Conservation (phyloP, 2,329 filamentous ascomycete species). For the Rugonectria rugulosa region DNA sequence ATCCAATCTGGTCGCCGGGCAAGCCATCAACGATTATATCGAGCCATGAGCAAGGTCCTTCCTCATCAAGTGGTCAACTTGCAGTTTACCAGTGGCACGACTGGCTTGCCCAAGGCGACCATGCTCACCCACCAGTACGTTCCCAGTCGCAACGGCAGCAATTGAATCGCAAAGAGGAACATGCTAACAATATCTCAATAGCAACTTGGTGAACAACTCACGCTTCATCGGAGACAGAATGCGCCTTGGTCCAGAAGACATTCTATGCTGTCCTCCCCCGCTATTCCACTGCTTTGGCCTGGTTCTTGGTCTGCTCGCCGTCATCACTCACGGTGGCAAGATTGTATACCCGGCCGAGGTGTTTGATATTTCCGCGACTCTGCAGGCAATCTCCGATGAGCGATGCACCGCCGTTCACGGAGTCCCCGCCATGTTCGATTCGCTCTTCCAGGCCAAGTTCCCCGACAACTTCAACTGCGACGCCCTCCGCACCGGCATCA, state of each 20-base stretch:
- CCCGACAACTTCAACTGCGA: conserved; percentile 53
- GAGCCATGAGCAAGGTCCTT: conserved; percentile 62
- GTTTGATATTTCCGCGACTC: conserved; percentile 72
- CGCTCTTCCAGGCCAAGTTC: conserved; percentile 59
- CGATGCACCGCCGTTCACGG: conserved; percentile 79
- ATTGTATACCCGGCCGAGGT: conserved; percentile 79
- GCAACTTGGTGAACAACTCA: conserved; percentile 70
- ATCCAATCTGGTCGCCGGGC: conserved; percentile 59
- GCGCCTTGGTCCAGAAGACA: conserved; percentile 70
- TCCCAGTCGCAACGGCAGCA: neutral
- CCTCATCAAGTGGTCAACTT: conserved; percentile 76
- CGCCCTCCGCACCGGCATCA: conserved; percentile 76
- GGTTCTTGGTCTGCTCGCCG: conserved; percentile 76
- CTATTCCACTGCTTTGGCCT: conserved; percentile 89
- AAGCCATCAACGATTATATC: conserved; percentile 58
- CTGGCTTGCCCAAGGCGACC: conserved; percentile 75
- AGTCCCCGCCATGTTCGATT: conserved; percentile 86
- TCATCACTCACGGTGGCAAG: conserved; percentile 77
- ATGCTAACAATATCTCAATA: conserved; percentile 38
- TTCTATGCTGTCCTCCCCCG: conserved; percentile 82
- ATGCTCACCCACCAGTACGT: conserved; percentile 75
- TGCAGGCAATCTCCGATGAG: conserved; percentile 72
- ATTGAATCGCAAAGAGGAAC: neutral
- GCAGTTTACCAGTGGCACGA: conserved; percentile 80
- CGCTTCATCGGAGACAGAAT: conserved; percentile 78